phyloP scores from a whole-genome alignment of 1,284 basidiomycete species.

The Agaricales sp. region DNA sequence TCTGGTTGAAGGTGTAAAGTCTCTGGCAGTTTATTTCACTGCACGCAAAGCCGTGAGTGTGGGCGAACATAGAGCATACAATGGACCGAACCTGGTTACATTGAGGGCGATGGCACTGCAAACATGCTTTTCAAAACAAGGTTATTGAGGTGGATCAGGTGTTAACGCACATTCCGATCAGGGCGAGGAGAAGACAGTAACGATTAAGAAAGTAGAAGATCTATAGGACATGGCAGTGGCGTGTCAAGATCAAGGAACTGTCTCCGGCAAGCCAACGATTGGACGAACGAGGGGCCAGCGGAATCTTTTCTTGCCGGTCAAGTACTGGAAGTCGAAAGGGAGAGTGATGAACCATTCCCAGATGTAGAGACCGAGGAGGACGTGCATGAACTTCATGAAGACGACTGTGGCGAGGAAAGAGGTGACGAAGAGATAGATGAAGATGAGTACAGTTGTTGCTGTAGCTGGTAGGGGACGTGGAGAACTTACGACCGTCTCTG shows the following conservation, averaged over 20 bases:
- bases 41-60: slow-evolving; percentile 3
- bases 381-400: slow-evolving; percentile 59
- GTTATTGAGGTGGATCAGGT: background rate
- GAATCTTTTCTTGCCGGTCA: slow-evolving; percentile 49
- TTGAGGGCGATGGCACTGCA: slow-evolving; percentile 46
- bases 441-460: too few relatives aligned
- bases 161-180: slow-evolving; percentile 57
- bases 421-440: slow-evolving; percentile 20
- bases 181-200: slow-evolving; percentile 55
- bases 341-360: slow-evolving; percentile 61
- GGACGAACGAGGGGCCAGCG: slow-evolving; percentile 49
- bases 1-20: slow-evolving; percentile 66
- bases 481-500: slow-evolving; percentile 32
- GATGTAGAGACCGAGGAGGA: slow-evolving; percentile 56
- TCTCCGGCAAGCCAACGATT: too few relatives aligned
- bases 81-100: slow-evolving; percentile 31
- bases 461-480: slow-evolving; percentile 54
- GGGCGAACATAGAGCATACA: slow-evolving; percentile 1
- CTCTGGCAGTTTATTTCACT: slow-evolving; percentile 57
- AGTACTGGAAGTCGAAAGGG: slow-evolving; percentile 57
- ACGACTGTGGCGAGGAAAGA: slow-evolving; percentile 32
- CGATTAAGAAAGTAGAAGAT: slow-evolving; percentile 67
- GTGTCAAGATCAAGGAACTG: too few relatives aligned
- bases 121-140: slow-evolving; percentile 5
- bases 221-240: slow-evolving; percentile 27